Evolutionary conservation across 768 basidiomycete genomes (phyloP).

Genomic region (Strobilomyces dryophilus): DNA sequence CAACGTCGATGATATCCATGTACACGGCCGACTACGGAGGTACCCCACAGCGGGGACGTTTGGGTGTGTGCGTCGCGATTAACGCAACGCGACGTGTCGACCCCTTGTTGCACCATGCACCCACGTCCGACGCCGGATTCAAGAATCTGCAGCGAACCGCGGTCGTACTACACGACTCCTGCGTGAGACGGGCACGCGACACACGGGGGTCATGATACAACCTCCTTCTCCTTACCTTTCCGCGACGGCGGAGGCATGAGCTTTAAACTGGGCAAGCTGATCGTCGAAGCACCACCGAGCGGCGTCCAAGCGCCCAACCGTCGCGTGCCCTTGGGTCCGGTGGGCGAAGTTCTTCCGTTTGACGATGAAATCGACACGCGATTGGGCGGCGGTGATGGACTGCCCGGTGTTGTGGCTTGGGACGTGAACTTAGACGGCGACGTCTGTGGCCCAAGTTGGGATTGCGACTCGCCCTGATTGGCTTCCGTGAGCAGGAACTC

Average conservation of each 20-base stretch:
- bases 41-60: slow-evolving; percentile 1
- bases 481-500: slow-evolving; percentile 97
- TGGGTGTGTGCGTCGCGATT: slow-evolving; percentile 2
- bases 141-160: not conserved
- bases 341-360: slow-evolving; percentile 16
- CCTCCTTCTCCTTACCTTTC: slow-evolving; percentile 47
- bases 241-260: slow-evolving; percentile 34
- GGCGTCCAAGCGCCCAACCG: slow-evolving; percentile 39
- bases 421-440: slow-evolving; percentile 21
- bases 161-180: not conserved
- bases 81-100: not conserved
- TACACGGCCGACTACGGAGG: slow-evolving; percentile 12
- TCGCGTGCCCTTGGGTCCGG: slow-evolving; percentile 28
- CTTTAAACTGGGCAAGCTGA: slow-evolving; percentile 39
- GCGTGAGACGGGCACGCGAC: not conserved
- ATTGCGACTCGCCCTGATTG: slow-evolving; percentile 33
- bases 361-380: slow-evolving; percentile 7
- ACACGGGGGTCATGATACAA: slow-evolving; percentile 9
- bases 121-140: slow-evolving; percentile 1
- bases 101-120: slow-evolving; percentile 3
- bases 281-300: slow-evolving; percentile 25
- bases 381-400: slow-evolving; percentile 28
- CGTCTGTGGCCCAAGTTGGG: slow-evolving; percentile 13
- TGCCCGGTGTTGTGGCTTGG: slow-evolving; percentile 38
- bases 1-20: slow-evolving; percentile 11